Conservation (phyloP, 2,329 filamentous ascomycete genomes). For the Trichophyton benhamiae region DNA sequence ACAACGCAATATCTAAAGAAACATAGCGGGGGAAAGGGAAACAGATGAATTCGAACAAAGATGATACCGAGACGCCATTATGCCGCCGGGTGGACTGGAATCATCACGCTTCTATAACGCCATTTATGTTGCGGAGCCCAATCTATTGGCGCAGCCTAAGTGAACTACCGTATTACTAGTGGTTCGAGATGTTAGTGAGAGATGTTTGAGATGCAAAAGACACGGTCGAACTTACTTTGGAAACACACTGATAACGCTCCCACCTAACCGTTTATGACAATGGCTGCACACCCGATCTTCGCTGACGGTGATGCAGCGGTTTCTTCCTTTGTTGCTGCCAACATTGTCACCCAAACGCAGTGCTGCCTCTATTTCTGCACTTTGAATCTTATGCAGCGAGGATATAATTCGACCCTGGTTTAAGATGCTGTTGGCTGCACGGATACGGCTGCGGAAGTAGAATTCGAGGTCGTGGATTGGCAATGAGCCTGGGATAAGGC, state of each 20-base stretch:
- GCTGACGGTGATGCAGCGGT: conserved; percentile 61
- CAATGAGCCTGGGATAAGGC: conserved; percentile 69
- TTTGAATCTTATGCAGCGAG: conserved; percentile 63
- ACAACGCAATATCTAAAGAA: conserved; percentile 8
- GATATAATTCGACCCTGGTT: conserved; percentile 70
- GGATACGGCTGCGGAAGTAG: conserved; percentile 86
- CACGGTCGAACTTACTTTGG: conserved; percentile 51
- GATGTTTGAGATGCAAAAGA: background rate
- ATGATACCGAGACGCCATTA: background rate
- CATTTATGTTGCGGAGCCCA: conserved; percentile 18
- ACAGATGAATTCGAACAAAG: background rate
- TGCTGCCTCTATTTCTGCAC: conserved; percentile 61
- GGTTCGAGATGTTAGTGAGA: conserved; percentile 7
- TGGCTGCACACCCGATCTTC: conserved; percentile 86
- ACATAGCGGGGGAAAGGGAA: conserved; percentile 7
- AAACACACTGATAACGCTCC: conserved; percentile 80
- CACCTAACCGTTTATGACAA: conserved; percentile 84
- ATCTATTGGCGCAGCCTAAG: conserved; percentile 57
- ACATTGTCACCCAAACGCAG: conserved; percentile 62
- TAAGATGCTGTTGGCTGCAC: conserved; percentile 67
- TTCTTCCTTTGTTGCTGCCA: conserved; percentile 44
- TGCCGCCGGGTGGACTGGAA: background rate
- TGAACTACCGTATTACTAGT: conserved; percentile 53
- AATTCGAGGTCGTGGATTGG: conserved; percentile 68
- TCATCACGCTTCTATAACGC: conserved; percentile 10